Conservation (phyloP, 2,329 filamentous ascomycete genomes). For the Myriosclerotinia duriaeana region DNA sequence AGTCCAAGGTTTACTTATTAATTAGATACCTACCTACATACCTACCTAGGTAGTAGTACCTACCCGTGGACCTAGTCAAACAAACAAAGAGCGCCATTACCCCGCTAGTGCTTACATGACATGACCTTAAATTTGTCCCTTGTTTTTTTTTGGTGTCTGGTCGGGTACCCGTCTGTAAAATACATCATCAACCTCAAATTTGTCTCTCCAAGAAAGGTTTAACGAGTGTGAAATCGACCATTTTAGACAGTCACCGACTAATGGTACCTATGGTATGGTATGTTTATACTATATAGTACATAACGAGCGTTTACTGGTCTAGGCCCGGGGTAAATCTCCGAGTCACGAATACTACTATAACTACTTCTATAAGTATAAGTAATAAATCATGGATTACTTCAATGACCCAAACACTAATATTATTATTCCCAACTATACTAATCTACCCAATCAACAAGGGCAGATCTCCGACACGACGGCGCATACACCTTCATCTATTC, state of each 20-base stretch:
- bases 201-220: not conserved
- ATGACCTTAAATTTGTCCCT: not conserved
- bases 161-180: not conserved
- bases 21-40: too few species aligned
- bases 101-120: conserved; percentile 5
- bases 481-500: not conserved
- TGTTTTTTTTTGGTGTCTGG: too few species aligned
- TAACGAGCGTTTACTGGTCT: not conserved
- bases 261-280: too few species aligned
- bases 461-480: not conserved
- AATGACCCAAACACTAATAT: conserved; percentile 7
- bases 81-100: conserved; percentile 7
- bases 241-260: not conserved
- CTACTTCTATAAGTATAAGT: too few species aligned
- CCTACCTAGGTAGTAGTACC: too few species aligned
- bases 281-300: not conserved
- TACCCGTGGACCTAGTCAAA: too few species aligned
- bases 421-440: not conserved
- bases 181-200: conserved; percentile 1
- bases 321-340: not conserved
- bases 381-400: conserved; percentile 8
- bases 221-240: not conserved
- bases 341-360: conserved; percentile 1
- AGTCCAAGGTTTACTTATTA: too few species aligned
- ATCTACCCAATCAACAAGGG: conserved; percentile 7